Evolutionary conservation across 164 flowering plant species (phyloP).

Genomic region (Magnolia officinalis): DNA sequence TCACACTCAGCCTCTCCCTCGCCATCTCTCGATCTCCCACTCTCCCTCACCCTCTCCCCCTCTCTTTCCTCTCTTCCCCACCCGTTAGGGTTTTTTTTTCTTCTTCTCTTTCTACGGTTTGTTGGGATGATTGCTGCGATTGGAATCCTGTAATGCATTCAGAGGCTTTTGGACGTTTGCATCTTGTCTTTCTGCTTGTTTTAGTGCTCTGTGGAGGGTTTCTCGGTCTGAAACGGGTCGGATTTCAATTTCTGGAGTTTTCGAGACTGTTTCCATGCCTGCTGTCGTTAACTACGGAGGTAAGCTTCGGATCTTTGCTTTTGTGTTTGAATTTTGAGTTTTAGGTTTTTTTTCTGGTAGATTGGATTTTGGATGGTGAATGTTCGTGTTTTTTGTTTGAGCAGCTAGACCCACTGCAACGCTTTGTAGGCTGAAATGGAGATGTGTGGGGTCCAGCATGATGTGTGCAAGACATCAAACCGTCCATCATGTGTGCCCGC

Average conservation of each 20-base stretch:
- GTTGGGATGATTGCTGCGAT: background rate
- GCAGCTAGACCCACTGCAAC: background rate
- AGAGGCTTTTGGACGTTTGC: background rate
- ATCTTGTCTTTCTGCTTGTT: background rate
- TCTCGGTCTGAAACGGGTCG: no score
- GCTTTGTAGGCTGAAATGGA: background rate
- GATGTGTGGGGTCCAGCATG: background rate
- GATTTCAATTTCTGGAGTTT: no score
- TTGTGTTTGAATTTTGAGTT: background rate
- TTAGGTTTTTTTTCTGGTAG: background rate
- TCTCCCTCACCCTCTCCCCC: no score
- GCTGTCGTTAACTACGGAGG: constrained; percentile 31
- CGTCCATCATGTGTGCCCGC: no score
- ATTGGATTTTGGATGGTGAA: background rate
- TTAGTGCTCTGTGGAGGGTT: no score
- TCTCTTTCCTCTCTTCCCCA: background rate
- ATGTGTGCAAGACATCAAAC: no score
- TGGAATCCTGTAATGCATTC: constrained; percentile 23
- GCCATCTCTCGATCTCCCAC: no score
- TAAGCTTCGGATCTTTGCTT: constrained; percentile 11
- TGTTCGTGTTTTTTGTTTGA: background rate
- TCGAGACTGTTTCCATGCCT: no score
- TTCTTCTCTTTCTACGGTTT: constrained; percentile 15
- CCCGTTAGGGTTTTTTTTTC: background rate
- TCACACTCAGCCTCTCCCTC: no score